Conservation (phyloP, 1,284 basidiomycete species). For the Anthracocystis walkeri region DNA sequence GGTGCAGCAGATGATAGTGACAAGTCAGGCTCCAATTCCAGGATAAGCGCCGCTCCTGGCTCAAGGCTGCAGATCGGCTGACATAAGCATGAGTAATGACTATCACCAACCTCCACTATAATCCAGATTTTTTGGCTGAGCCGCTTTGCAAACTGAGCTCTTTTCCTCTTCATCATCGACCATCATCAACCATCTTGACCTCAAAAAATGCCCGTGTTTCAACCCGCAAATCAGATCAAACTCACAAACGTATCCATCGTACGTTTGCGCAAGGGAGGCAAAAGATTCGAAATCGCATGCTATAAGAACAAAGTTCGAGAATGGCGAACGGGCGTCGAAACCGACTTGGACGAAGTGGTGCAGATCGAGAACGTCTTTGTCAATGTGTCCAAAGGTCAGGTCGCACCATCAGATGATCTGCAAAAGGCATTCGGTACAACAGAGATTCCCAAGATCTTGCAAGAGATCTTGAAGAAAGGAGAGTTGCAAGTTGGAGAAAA, state of each 20-base stretch:
- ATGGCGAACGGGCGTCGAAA: conserved; percentile 93
- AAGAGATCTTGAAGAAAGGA: conserved; percentile 94
- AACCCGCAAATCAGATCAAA: conserved; percentile 67
- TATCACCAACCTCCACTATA: conserved; percentile 12
- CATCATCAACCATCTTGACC: neutral
- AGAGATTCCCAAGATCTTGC: conserved; percentile 80
- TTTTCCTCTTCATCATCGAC: neutral
- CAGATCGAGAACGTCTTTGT: conserved; percentile 96
- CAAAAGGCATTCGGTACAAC: conserved; percentile 89
- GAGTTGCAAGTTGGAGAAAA: conserved; percentile 98
- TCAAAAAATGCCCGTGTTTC: conserved; percentile 25
- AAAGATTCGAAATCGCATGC: conserved; percentile 98
- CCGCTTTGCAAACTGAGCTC: neutral
- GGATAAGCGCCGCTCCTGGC: neutral
- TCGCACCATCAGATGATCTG: conserved; percentile 88
- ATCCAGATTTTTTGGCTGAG: neutral
- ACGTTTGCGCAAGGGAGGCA: conserved; percentile 93
- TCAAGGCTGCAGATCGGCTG: neutral
- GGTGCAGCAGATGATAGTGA: neutral
- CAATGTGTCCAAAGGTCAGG: conserved; percentile 96
- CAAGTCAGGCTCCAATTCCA: neutral
- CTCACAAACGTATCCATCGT: conserved; percentile 97
- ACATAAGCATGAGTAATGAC: conserved; percentile 13
- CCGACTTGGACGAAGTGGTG: conserved; percentile 91
- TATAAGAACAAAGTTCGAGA: conserved; percentile 99